A percentile compares a stretch with the other conserved stretches of the same genome.
phyloP scores from a whole-genome alignment of 2,329 filamentous ascomycete genomes.

The Pyricularia grisea region DNA sequence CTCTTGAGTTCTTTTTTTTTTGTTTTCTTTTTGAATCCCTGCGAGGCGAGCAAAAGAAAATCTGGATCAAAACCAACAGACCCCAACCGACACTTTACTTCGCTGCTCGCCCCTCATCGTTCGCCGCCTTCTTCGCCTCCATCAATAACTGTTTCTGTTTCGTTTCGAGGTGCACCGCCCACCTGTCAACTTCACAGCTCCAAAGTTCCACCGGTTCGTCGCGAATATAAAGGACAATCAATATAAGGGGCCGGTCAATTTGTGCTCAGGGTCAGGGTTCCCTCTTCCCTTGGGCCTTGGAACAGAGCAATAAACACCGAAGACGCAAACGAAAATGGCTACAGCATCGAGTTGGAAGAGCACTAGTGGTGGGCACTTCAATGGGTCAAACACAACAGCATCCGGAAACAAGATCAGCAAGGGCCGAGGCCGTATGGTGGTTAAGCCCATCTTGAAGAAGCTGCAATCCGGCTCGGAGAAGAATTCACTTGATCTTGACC shows the following conservation, averaged over 20 bases:
- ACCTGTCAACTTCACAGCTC: not conserved
- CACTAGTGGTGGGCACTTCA: slow-evolving; percentile 10
- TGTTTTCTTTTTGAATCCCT: not conserved
- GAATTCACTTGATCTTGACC: slow-evolving; percentile 53
- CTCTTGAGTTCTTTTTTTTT: not conserved
- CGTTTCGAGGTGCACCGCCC: not conserved
- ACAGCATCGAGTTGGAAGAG: not conserved
- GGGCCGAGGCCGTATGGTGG: slow-evolving; percentile 34
- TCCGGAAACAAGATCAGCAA: slow-evolving; percentile 30
- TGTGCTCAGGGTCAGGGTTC: not conserved
- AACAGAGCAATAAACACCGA: not conserved
- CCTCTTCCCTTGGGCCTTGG: not conserved
- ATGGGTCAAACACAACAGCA: not conserved
- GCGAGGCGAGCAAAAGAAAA: not conserved
- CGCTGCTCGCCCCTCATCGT: not conserved
- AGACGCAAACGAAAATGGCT: not conserved
- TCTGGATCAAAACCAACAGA: not conserved
- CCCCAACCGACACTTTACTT: not conserved
- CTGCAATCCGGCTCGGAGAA: slow-evolving; percentile 43
- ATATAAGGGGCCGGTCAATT: not conserved
- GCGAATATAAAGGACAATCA: not conserved
- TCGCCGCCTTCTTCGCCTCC: not conserved
- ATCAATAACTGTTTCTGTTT: not conserved
- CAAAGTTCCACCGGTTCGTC: not conserved
- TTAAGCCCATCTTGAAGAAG: slow-evolving; percentile 57